phyloP scores from a whole-genome alignment of 148 eudicot species.

The Nepenthes mirabilis region DNA sequence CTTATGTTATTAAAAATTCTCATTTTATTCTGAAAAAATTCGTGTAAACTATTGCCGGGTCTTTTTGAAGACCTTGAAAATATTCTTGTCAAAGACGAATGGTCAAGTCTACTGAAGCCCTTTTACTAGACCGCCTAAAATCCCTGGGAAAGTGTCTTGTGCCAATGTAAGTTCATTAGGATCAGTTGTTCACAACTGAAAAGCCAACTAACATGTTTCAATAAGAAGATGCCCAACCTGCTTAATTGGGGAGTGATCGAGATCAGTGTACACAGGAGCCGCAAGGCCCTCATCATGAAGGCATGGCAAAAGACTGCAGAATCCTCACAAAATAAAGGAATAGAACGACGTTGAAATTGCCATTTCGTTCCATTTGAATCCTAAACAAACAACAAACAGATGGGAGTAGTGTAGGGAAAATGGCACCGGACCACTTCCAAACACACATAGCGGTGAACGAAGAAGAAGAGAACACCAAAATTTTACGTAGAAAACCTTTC shows the following conservation, averaged over 20 bases:
- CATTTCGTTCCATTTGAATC: no score
- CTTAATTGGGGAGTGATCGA: constrained; percentile 21
- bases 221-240: constrained; percentile 30
- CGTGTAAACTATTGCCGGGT: constrained; percentile 7
- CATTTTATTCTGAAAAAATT: no score
- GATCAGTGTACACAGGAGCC: constrained; percentile 48
- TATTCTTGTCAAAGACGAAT: constrained; percentile 39
- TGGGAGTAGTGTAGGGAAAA: no score
- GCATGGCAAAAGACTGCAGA: constrained; percentile 58
- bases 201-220: constrained; percentile 7
- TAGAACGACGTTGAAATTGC: not conserved
- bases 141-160: constrained; percentile 41
- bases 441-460: no score
- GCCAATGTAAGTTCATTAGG: not conserved
- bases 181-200: not conserved
- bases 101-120: constrained; percentile 31
- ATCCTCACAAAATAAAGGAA: constrained; percentile 24
- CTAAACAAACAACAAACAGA: no score
- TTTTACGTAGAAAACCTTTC: no score
- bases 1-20: no score
- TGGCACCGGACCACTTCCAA: no score
- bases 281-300: constrained; percentile 76
- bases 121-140: constrained; percentile 55
- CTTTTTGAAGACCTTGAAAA: constrained; percentile 50
- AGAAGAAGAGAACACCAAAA: no score